Base-by-base conservation (phyloP, 306 rosid genomes). In the Aeschynomene evenia region DNA sequence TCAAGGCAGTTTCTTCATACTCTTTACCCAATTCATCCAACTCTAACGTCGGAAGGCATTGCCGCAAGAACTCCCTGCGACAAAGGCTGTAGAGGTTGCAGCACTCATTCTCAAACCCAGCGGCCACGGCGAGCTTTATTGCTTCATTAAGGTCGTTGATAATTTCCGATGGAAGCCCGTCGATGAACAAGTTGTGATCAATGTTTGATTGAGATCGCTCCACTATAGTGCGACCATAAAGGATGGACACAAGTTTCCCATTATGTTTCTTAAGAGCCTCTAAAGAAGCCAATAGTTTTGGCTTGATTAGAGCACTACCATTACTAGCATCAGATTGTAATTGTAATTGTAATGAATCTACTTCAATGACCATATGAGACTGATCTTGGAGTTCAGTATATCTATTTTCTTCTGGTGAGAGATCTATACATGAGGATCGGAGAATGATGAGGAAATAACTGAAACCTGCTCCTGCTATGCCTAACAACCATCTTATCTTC, bases 21-120 rank as follows among this genome's bases (percentile, higher is more conserved):
- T 0, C 19, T 2, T 4, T 1, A 5, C 4, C 18, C 6, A 42
- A 5, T 9, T 45, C 51, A 1, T 6, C 9, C 5, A 4, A 6
- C 51, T 4, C 9, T 4, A 45, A 15, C 9, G 6, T 4, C 5
- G 6, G 3, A 6, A 40, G 13, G 48, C 2, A 4, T 4, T 2
- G 6, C 7, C 82, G 89, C 9, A 89, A 60, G 42, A 81, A 91
- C 71, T 87, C 89, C 28, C 86, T 73, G 71, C 98, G 75, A 70
- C 82, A 79, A 52, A 72, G 81, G 19, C 77, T 81, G 72, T 82
- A 89, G 68, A 81, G 82, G 29, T 80, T 83, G 1, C 81, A 76
- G 58, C 87, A 86, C 85, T 91, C 88, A 53, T 88, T 83, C 36
- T 77, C 82, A 19, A 82, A 84, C 18, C 95, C 88, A 2, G 81